Base-by-base conservation (phyloP, 75 land plant genomes). In the Ceratopteris richardii region DNA sequence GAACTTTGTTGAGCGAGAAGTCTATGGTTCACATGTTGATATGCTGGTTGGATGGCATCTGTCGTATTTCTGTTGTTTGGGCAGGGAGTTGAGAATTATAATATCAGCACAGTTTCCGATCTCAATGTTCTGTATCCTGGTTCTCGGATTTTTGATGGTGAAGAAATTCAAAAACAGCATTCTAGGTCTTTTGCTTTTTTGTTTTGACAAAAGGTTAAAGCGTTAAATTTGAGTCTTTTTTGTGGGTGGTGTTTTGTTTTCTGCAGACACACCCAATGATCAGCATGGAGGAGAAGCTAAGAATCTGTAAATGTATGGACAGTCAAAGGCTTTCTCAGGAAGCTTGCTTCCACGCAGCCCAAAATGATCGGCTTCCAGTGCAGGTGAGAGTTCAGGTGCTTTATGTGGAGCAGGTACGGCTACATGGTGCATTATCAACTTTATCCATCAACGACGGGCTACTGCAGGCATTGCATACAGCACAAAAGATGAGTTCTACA, bases 291-390 rank as follows among this genome's bases (percentile, higher is more conserved):
- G 66, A 65, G 17, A 25, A 31, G n/a, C 36, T 36, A 18, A 65
- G 53, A 57, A 61, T 55, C 16, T 65, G 66, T 62, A 54, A 48
- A n/a, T 5, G 56, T 6, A 65, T 65, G 60, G 66, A 65, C 42
- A 55, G 66, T 19, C 56, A 65, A 27, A 65, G 39, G 19, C 66
- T 65, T 0, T 65, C 60, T 18, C 25, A 30, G 0, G 60, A 65
- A 19, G 66, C 66, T 7, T 55, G 66, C 60, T 54, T 41, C 27
- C 60, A 65, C 17, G 66, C 66, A 13, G 60, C 66, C 29, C 61
- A 65, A 55, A 65, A 65, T 28, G 46, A 65, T 0, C 25, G 66
- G 23, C 55, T 65, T 18, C 66, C 66, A 14, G 60, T 65, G 24
- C 60, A 48, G 11, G 62, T 65, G 17, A 36, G 56, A 6, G 66